Base-by-base conservation (phyloP, 495 filamentous ascomycete species). In the Aspergillus sclerotiicarbonarius region DNA sequence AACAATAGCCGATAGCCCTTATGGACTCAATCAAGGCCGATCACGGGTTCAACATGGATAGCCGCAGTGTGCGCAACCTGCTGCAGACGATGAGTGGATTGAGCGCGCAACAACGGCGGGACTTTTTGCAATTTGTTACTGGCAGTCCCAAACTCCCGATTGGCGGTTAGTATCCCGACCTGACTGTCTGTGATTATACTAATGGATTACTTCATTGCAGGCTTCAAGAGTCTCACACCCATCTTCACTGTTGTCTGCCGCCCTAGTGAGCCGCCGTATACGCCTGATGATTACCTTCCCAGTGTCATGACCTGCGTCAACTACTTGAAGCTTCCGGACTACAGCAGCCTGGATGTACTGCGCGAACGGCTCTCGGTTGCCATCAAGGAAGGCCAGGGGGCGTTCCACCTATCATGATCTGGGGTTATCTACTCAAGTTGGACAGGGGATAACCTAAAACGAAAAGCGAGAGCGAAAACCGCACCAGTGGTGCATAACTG, bases 271-370 rank as follows among this genome's bases (percentile, higher is more conserved):
- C 86, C 91, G 8, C 94, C 94, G 2, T 95, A 91, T 71, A 89
- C 87, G 8, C 95, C 94, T 4, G 95, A 99, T 68, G 95, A 98
- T 73, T 98, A 97, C 63, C 81, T 99, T 33, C 92, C 95, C 21
- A 97, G 92, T 66, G 95, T 98, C 67, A 99, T 99, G 95, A 99
- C 95, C 45, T 98, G 95, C 71, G 94, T 96, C 69, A 99, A 99
- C 70, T 99, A 99, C 70, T 88, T 99, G 62, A 99, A 99, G 72
- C 80, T 99, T 65, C 95, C 95, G 19, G 92, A 99, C 73, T 99
- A 99, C 75, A 93, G 87, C 63, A 83, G 75, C 65, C 73, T 96
- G 58, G 82, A 91, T 15, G 81, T 89, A 37, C 82, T 99, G 67
- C 84, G 80, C 54, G 79, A 85, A 63, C 87, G 87, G 68, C 76